Conservation (phyloP, 768 basidiomycete species). For the Boletus subparvulus region DNA sequence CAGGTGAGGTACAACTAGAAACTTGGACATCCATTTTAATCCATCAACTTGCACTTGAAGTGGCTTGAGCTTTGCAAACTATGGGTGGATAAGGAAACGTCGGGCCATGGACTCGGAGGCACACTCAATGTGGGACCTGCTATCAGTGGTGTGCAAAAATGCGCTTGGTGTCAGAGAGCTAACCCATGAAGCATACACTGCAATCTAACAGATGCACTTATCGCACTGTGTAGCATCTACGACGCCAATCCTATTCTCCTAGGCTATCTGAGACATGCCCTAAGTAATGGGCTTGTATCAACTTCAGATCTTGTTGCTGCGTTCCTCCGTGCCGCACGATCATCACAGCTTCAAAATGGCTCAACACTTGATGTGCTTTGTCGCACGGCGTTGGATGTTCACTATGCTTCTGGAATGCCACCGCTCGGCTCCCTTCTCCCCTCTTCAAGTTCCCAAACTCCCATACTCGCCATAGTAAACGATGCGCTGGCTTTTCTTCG, state of each 20-base stretch:
- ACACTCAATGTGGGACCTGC: slow-evolving; percentile 46
- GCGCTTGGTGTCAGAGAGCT: neutral
- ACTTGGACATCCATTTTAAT: neutral
- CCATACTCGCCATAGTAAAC: slow-evolving; percentile 53
- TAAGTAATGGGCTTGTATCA: slow-evolving; percentile 56
- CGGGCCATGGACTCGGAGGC: slow-evolving; percentile 33
- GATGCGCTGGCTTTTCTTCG: slow-evolving; percentile 61
- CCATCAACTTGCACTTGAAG: slow-evolving; percentile 35
- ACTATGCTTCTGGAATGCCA: slow-evolving; percentile 56
- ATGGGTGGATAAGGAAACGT: slow-evolving; percentile 51
- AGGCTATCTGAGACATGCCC: slow-evolving; percentile 60
- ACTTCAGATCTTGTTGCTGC: slow-evolving; percentile 60
- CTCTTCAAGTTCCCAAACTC: slow-evolving; percentile 46
- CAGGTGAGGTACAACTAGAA: slow-evolving; percentile 47
- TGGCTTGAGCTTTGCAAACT: slow-evolving; percentile 68
- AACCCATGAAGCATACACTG: neutral
- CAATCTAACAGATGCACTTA: slow-evolving; percentile 56
- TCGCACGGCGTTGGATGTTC: slow-evolving; percentile 59
- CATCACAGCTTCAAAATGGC: slow-evolving; percentile 59
- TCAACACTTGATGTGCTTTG: slow-evolving; percentile 73
- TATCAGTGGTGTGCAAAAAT: slow-evolving; percentile 52
- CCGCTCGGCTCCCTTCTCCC: slow-evolving; percentile 57
- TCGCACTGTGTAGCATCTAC: slow-evolving; percentile 64
- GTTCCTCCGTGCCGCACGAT: slow-evolving; percentile 65
- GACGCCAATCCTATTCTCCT: slow-evolving; percentile 70